Evolutionary conservation across 805 yeast genomes (phyloP), one percentile per base, ranked within the genome.

Genomic region (Starmerella sp.): DNA sequence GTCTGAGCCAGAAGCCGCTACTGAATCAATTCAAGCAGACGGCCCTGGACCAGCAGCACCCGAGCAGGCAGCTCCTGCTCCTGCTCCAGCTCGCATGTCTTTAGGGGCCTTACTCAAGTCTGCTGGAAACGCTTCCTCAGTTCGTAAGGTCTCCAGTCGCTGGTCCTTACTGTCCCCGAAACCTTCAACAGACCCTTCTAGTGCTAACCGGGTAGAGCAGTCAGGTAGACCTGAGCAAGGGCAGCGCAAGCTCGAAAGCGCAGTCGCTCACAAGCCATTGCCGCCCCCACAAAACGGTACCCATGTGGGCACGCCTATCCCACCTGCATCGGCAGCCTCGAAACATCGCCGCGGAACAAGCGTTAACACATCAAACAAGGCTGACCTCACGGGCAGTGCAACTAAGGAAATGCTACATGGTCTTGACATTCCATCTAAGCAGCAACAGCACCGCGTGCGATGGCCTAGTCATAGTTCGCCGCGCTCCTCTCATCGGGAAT

Each of bases 391-490:
- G 5, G 32, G 32, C 14, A 42, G 45, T 14, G 32, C 15, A 10
- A 42, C 45, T 6, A 42, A 42, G 15, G 31, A 28, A 1, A 11
- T 6, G 32, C 15, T 42, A 5, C n/a, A 28, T 42, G 48, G 48
- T n/a, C 36, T 44, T n/a, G 48, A 44, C 14, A 44, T 44, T 32
- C 48, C 48, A n/a, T 1, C 22, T 11, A 29, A 31, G 17, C 35
- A 43, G n/a, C 49, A 46, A 9, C 37, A 34, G 30, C 39, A 34
- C 15, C 34, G 15, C 15, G 39, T 46, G 30, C 38, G 49, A 2
- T 46, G 49, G 49, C 49, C 49, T 15, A 32, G 30, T 17, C 34
- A n/a, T 34, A 32, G 38, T 39, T 46, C 49, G 7, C 49, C 49
- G 13, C 29, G 49, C 6, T 46, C 49, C 11, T 6, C 38, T 5